Evolutionary conservation across 2,329 filamentous ascomycete species (phyloP).

Genomic region (Microsporum audouinii): DNA sequence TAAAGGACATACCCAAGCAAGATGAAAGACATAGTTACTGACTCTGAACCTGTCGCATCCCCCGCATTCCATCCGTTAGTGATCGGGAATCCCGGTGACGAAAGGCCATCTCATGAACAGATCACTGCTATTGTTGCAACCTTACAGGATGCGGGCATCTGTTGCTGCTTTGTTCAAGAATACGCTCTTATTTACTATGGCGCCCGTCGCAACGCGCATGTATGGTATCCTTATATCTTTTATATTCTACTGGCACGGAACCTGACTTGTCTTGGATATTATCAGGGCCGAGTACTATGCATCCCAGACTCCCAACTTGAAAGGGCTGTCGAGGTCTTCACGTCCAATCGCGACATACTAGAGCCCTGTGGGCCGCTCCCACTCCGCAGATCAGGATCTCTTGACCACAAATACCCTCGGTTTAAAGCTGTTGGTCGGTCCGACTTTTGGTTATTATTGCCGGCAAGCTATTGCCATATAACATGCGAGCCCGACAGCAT

Average conservation of each 20-base stretch:
- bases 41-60: neutral
- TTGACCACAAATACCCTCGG: neutral
- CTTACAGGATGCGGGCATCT: constrained; percentile 8
- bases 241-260: neutral
- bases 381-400: neutral
- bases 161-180: constrained; percentile 11
- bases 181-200: constrained; percentile 14
- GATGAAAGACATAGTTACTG: neutral
- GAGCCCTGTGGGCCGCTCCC: neutral
- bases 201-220: constrained; percentile 6
- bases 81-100: neutral
- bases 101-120: neutral
- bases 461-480: constrained; percentile 14
- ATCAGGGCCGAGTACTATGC: neutral
- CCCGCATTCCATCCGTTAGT: neutral
- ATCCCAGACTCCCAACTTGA: neutral
- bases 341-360: neutral
- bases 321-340: neutral
- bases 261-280: neutral
- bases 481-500: constrained; percentile 11
- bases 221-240: constrained; percentile 7
- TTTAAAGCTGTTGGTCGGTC: constrained; percentile 8
- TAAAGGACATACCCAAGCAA: too few species aligned
- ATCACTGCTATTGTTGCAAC: neutral
- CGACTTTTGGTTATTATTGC: constrained; percentile 13